Evolutionary conservation across 345 rosid genomes (phyloP).

Genomic region (Salix arbutifolia): DNA sequence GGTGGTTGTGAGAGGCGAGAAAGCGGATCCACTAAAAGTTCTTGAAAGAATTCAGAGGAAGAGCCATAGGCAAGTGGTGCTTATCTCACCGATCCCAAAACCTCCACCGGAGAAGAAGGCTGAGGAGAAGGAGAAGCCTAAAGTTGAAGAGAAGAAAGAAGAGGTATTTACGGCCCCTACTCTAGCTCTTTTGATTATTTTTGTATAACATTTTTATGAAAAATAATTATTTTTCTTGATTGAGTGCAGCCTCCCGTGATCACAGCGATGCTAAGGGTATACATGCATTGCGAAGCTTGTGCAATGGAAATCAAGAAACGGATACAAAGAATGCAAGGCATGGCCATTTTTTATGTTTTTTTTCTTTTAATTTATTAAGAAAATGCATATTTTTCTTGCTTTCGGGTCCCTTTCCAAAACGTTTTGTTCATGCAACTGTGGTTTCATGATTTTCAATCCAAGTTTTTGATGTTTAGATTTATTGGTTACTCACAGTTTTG

Average conservation of each 20-base stretch:
- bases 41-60: constrained; percentile 72
- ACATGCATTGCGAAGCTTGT: constrained; percentile 98
- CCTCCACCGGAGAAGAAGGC: constrained; percentile 56
- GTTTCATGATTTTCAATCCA: background rate
- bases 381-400: background rate
- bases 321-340: constrained; percentile 83
- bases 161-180: constrained; percentile 39
- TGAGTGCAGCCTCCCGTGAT: constrained; percentile 54
- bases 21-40: constrained; percentile 86
- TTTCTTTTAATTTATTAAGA: background rate
- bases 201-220: background rate
- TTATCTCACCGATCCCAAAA: constrained; percentile 80
- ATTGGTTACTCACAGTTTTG: constrained; percentile 5
- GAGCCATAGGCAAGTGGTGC: constrained; percentile 80
- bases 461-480: background rate
- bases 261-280: constrained; percentile 62
- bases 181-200: background rate
- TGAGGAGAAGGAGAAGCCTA: constrained; percentile 45
- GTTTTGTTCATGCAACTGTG: constrained; percentile 9
- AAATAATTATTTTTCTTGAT: constrained; percentile 4
- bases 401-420: background rate
- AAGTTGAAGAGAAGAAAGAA: constrained; percentile 63
- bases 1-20: constrained; percentile 93
- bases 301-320: constrained; percentile 83
- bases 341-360: background rate